Conservation (phyloP, 164 flowering plant species). For the Cinnamomum micranthum region DNA sequence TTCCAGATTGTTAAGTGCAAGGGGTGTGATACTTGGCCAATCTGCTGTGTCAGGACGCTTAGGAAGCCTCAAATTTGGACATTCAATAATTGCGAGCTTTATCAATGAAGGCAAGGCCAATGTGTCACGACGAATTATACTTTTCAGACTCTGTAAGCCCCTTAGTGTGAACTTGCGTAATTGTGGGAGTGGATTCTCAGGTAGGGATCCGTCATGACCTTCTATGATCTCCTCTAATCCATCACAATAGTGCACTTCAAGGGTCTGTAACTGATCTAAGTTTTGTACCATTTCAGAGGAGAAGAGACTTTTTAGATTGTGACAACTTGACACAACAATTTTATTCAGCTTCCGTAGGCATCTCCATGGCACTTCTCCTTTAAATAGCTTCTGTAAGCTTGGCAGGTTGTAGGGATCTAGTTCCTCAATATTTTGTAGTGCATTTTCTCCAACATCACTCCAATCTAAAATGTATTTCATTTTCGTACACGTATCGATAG, state of each 20-base stretch:
- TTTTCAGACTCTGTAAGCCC: neutral
- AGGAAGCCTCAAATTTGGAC: neutral
- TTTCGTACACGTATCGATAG: neutral
- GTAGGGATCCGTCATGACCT: neutral
- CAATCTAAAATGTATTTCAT: neutral
- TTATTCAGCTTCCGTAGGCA: neutral
- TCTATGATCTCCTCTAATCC: neutral
- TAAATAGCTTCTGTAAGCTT: neutral
- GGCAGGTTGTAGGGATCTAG: neutral
- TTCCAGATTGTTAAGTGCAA: too few species aligned
- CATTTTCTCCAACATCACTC: neutral
- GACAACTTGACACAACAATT: neutral
- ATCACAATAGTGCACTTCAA: neutral
- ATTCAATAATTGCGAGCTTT: too few species aligned
- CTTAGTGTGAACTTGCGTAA: neutral
- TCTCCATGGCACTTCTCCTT: neutral
- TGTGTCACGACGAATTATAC: neutral
- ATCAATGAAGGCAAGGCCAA: neutral
- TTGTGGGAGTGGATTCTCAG: neutral
- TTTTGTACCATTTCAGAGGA: neutral
- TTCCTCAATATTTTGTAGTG: neutral
- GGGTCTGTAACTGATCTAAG: neutral
- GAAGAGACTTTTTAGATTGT: neutral
- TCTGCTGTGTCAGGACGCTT: neutral
- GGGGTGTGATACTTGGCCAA: too few species aligned